These are phyloP conservation scores for Solidago caesia DNA, from an alignment of 129 eudicot species.

Conservation along the genomic window DNA sequence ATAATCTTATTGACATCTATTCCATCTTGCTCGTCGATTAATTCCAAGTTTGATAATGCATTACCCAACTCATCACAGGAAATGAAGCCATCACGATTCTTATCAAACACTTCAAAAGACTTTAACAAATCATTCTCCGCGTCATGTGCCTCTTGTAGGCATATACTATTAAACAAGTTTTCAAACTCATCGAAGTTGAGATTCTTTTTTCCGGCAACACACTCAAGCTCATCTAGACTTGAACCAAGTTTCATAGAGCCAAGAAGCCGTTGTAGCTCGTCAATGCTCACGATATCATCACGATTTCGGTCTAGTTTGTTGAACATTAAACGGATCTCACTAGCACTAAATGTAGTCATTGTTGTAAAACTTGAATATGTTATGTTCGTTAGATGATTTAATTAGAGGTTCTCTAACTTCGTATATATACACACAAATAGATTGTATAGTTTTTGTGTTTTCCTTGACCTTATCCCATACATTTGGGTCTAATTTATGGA, in stretches of 20 bases:
- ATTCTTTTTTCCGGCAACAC: slow-evolving; percentile 30
- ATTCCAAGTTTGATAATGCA: slow-evolving; percentile 42
- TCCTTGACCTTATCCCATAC: not conserved
- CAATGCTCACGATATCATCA: slow-evolving; percentile 43
- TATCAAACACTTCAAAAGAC: slow-evolving; percentile 61
- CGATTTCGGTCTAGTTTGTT: slow-evolving; percentile 43
- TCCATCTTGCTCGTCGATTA: slow-evolving; percentile 32
- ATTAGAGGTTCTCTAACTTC: not conserved
- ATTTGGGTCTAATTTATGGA: not conserved
- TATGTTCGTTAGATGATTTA: not conserved
- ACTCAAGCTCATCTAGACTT: slow-evolving; percentile 39
- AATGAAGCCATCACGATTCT: slow-evolving; percentile 53
- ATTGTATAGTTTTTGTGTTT: not conserved
- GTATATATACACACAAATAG: not conserved
- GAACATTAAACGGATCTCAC: slow-evolving; percentile 46
- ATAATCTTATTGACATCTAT: slow-evolving; percentile 42
- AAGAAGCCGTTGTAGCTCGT: slow-evolving; percentile 48
- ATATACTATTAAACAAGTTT: slow-evolving; percentile 32
- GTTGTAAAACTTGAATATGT: slow-evolving; percentile 19
- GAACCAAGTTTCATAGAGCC: slow-evolving; percentile 38
- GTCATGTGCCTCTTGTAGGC: not conserved
- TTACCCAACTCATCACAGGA: slow-evolving; percentile 46
- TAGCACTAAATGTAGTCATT: slow-evolving; percentile 44
- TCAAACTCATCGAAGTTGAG: slow-evolving; percentile 43
- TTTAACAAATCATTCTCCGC: slow-evolving; percentile 31